phyloP scores from a whole-genome alignment of 1,284 basidiomycete species.

The Cronartium quercuum region DNA sequence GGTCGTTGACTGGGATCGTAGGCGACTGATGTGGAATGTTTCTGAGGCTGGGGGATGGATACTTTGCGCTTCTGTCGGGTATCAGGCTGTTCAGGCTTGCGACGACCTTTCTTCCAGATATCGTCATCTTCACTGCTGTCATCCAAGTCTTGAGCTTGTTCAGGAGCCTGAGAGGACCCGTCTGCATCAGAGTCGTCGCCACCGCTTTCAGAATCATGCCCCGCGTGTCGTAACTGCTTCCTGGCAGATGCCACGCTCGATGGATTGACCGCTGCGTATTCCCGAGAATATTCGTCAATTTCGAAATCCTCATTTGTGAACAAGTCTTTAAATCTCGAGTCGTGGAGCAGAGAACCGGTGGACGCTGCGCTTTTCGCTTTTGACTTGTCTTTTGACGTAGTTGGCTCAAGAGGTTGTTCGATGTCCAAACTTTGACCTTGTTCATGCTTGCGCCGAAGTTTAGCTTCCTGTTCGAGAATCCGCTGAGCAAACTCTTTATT shows the following conservation, averaged over 20 bases:
- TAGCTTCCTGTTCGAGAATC: constrained; percentile 67
- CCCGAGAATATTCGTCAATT: constrained; percentile 78
- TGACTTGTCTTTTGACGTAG: constrained; percentile 42
- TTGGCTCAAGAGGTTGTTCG: constrained; percentile 39
- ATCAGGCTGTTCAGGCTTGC: not conserved
- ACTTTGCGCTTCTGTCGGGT: not conserved
- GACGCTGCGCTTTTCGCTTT: constrained; percentile 49
- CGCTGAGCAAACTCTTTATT: constrained; percentile 89
- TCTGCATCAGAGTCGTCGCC: not conserved
- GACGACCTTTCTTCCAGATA: constrained; percentile 18
- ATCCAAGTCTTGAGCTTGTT: constrained; percentile 10
- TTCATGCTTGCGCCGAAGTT: constrained; percentile 54
- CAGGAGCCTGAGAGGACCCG: not conserved
- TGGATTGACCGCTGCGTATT: constrained; percentile 86
- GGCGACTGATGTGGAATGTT: not conserved
- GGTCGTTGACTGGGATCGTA: constrained; percentile 1
- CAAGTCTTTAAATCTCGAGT: constrained; percentile 82
- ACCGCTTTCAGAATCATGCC: not conserved
- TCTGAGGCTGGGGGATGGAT: not conserved
- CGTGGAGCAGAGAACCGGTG: constrained; percentile 60
- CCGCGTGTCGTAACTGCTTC: constrained; percentile 6
- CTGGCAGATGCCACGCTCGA: constrained; percentile 51
- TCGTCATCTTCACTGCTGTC: constrained; percentile 39
- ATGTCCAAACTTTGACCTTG: constrained; percentile 54
- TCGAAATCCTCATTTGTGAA: constrained; percentile 92